These are phyloP conservation scores for Cryphonectria japonica DNA, from an alignment of 2,329 filamentous ascomycete species.

Conservation along the genomic window DNA sequence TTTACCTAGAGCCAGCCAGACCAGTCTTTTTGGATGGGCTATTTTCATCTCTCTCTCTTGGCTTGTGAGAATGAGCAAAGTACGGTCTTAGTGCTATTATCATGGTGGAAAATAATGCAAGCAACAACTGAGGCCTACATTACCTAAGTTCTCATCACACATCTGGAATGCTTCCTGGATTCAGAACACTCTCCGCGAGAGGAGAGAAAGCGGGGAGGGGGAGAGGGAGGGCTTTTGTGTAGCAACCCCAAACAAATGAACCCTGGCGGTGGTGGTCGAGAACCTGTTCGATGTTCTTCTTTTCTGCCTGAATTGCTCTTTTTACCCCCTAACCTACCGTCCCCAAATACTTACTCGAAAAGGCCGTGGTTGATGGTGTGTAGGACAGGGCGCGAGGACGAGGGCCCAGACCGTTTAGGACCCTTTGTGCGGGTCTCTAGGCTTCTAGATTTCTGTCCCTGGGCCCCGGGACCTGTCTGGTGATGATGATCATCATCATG, in stretches of 20 bases:
- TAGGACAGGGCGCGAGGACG: neutral
- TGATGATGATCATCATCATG: neutral
- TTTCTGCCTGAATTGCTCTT: neutral
- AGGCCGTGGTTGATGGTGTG: neutral
- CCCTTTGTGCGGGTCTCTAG: neutral
- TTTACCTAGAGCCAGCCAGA: slow-evolving; percentile 8
- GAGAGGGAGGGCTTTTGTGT: no score
- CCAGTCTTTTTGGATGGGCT: no score
- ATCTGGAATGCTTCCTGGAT: no score
- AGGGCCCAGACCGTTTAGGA: neutral
- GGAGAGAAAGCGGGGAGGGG: no score
- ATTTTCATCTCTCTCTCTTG: neutral
- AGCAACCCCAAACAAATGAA: neutral
- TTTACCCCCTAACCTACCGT: neutral
- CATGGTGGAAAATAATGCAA: neutral
- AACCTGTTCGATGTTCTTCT: neutral
- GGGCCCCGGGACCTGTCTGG: neutral
- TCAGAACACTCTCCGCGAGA: no score
- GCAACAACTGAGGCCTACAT: neutral
- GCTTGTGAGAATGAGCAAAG: neutral
- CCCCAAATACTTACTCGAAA: neutral
- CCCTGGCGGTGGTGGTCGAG: neutral
- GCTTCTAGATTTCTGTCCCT: neutral
- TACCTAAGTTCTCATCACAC: neutral
- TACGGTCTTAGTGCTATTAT: neutral